Conservation (phyloP, 108 stramenopile genomes). For the Chaetoceros tenuissimus region DNA sequence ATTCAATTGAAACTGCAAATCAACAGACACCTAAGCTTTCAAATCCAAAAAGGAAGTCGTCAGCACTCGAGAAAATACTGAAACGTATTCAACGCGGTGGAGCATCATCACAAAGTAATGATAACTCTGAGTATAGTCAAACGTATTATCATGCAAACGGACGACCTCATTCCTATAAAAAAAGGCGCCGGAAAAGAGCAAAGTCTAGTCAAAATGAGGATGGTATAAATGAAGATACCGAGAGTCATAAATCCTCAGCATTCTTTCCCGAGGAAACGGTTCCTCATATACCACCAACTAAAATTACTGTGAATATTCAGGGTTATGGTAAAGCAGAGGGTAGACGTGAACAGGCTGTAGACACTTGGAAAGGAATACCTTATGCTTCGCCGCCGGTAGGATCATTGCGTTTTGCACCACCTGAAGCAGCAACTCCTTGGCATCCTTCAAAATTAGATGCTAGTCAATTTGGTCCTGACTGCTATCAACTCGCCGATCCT, state of each 20-base stretch:
- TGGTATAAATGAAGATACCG: too few relatives aligned
- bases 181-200: background rate
- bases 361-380: slow-evolving; percentile 48
- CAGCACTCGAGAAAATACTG: too few relatives aligned
- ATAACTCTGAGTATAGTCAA: too few relatives aligned
- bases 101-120: too few relatives aligned
- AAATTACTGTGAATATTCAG: slow-evolving; percentile 1
- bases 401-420: slow-evolving; percentile 40
- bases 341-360: slow-evolving; percentile 28
- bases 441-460: slow-evolving; percentile 43
- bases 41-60: too few relatives aligned
- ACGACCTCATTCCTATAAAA: too few relatives aligned
- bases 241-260: too few relatives aligned
- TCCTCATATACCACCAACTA: background rate
- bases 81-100: too few relatives aligned
- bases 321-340: slow-evolving; percentile 30
- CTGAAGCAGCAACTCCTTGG: slow-evolving; percentile 41
- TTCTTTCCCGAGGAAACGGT: background rate
- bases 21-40: too few relatives aligned
- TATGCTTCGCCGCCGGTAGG: slow-evolving; percentile 55
- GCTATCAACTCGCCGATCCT: slow-evolving; percentile 54
- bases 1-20: too few relatives aligned
- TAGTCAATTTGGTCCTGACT: slow-evolving; percentile 47
- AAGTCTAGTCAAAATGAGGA: too few relatives aligned
- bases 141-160: too few relatives aligned